These are phyloP conservation scores for Aspergillus phoenicis DNA, from an alignment of 2,329 filamentous ascomycete species.

Conservation along the genomic window DNA sequence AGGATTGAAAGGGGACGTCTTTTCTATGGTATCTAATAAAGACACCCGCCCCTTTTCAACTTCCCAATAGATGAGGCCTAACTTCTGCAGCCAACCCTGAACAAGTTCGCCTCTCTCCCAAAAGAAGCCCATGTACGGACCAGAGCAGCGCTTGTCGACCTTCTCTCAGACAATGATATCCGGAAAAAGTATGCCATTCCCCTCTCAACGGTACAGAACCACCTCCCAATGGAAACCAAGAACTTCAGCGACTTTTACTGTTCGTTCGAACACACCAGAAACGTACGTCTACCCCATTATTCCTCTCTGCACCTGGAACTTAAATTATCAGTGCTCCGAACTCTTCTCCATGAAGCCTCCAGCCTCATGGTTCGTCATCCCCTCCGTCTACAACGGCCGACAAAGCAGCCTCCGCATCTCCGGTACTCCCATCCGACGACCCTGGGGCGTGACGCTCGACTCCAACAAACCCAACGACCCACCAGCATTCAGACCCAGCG, in stretches of 20 bases:
- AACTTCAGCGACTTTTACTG: slow-evolving; percentile 25
- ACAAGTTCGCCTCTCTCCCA: slow-evolving; percentile 17
- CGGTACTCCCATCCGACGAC: slow-evolving; percentile 13
- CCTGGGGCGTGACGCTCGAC: slow-evolving; percentile 13
- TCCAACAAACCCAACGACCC: background rate
- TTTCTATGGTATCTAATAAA: slow-evolving; percentile 9
- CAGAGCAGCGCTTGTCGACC: slow-evolving; percentile 7
- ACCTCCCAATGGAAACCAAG: slow-evolving; percentile 20
- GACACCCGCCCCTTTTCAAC: background rate
- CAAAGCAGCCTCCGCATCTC: slow-evolving; percentile 19
- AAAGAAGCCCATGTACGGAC: slow-evolving; percentile 10
- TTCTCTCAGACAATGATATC: slow-evolving; percentile 5
- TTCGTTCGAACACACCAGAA: slow-evolving; percentile 21
- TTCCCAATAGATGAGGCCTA: background rate
- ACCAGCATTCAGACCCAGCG: slow-evolving; percentile 40
- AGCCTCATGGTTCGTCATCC: slow-evolving; percentile 18
- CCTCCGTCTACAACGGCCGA: slow-evolving; percentile 21
- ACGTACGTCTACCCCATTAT: slow-evolving; percentile 8
- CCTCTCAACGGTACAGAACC: slow-evolving; percentile 12
- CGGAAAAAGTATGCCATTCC: slow-evolving; percentile 11
- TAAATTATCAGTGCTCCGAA: slow-evolving; percentile 12
- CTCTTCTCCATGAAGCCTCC: background rate
- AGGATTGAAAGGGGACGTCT: slow-evolving; percentile 9
- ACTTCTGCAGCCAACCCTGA: slow-evolving; percentile 12
- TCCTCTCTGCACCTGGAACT: background rate